Percentiles rank a stretch among this genome's conserved stretches.
These are phyloP conservation scores for Chaetoscypha palmicola DNA, from an alignment of 2,329 filamentous ascomycete species.

Conservation along the genomic window DNA sequence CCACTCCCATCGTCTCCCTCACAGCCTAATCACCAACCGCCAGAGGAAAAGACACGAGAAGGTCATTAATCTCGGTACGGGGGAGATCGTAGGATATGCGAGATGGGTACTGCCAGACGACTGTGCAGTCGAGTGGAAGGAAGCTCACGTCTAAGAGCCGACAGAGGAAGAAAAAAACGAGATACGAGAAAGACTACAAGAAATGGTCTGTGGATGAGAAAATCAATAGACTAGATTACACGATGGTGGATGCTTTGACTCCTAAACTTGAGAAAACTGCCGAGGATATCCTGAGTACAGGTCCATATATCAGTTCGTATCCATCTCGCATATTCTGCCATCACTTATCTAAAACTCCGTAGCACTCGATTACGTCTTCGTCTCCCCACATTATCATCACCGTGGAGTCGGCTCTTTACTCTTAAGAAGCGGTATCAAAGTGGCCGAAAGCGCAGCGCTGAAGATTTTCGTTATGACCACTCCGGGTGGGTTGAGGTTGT, in stretches of 20 bases:
- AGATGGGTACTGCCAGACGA: neutral
- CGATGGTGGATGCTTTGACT: neutral
- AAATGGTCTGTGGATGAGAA: neutral
- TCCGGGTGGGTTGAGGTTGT: neutral
- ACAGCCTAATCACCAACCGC: neutral
- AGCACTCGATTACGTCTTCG: neutral
- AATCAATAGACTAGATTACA: neutral
- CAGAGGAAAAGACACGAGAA: constrained; percentile 1
- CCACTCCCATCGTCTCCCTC: neutral
- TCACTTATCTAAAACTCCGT: no score
- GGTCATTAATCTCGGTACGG: neutral
- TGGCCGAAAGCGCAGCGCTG: neutral
- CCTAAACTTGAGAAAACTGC: neutral
- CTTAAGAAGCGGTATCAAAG: neutral
- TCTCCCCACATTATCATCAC: neutral
- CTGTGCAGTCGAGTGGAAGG: neutral
- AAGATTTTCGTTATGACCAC: neutral
- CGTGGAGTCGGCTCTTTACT: neutral
- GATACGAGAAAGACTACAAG: neutral
- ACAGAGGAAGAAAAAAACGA: neutral
- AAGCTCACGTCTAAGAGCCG: neutral
- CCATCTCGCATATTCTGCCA: no score
- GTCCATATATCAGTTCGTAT: neutral
- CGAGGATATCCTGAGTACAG: neutral
- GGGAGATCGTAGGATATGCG: neutral